A percentile compares a stretch with the other conserved stretches of the same genome.
Conservation (phyloP, 495 filamentous ascomycete genomes). For the Daldinia grandis region DNA sequence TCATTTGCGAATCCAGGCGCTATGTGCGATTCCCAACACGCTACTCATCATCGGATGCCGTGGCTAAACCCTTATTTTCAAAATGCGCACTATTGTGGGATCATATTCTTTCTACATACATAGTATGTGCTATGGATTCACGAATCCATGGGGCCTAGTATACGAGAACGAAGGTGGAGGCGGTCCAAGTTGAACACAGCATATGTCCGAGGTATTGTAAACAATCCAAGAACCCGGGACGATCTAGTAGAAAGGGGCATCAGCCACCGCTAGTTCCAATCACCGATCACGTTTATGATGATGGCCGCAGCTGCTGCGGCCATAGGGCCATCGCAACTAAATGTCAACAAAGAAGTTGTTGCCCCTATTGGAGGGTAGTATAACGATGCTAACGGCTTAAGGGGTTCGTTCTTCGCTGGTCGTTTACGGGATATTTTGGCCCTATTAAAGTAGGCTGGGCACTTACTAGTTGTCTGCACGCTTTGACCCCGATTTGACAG, state of each 20-base stretch:
- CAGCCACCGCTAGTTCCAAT: slow-evolving; percentile 39
- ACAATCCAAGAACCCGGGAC: slow-evolving; percentile 7
- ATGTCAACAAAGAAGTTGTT: slow-evolving; percentile 21
- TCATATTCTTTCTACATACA: too few species aligned
- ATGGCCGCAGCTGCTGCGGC: slow-evolving; percentile 36
- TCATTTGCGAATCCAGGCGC: slow-evolving; percentile 12
- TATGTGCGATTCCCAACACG: not conserved
- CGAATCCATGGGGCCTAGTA: not conserved
- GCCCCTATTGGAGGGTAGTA: slow-evolving; percentile 26
- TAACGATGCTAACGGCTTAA: slow-evolving; percentile 15
- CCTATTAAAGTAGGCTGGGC: slow-evolving; percentile 31
- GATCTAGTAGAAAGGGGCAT: slow-evolving; percentile 17
- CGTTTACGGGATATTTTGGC: slow-evolving; percentile 29
- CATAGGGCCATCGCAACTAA: slow-evolving; percentile 16
- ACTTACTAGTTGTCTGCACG: slow-evolving; percentile 35
- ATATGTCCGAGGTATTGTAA: slow-evolving; percentile 4
- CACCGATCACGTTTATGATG: slow-evolving; percentile 21
- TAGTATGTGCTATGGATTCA: not conserved
- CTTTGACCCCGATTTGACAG: slow-evolving; percentile 35
- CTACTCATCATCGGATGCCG: too few species aligned
- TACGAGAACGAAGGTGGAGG: slow-evolving; percentile 28
- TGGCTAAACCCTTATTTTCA: not conserved
- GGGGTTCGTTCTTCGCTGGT: slow-evolving; percentile 15
- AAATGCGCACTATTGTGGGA: slow-evolving; percentile 16
- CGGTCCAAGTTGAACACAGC: not conserved